Percentiles rank a stretch among this genome's conserved stretches.
Evolutionary conservation across 441 rosid species (phyloP).

Genomic region (Adansonia madagascariensis): DNA sequence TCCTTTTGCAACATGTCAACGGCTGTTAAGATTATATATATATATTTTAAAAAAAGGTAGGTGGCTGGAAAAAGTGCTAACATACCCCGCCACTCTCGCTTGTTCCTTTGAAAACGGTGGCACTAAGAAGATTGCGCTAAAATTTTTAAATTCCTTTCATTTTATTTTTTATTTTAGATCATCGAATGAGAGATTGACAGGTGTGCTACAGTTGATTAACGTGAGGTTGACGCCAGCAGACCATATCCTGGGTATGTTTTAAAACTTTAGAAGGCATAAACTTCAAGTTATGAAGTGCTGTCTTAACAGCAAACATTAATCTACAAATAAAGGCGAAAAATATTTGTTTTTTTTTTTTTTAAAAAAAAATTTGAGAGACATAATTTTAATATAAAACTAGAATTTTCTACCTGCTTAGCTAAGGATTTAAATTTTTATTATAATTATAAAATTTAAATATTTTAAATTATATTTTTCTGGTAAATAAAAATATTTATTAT

Average conservation of each 20-base stretch:
- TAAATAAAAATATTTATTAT: too few species aligned
- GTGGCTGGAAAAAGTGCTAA: constrained; percentile 38
- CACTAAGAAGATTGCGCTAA: constrained; percentile 14
- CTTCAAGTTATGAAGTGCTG: background rate
- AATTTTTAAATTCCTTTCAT: background rate
- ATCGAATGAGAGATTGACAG: constrained; percentile 3
- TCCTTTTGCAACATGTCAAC: constrained; percentile 30
- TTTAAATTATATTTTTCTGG: too few species aligned
- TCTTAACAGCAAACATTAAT: background rate
- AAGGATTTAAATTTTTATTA: too few species aligned
- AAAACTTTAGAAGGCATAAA: background rate
- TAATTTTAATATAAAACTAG: too few species aligned
- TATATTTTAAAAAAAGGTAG: too few species aligned
- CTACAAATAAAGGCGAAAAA: background rate
- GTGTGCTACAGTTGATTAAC: background rate
- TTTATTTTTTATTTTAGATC: background rate
- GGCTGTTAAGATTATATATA: constrained; percentile 22
- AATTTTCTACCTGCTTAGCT: too few species aligned
- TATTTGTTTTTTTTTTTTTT: background rate
- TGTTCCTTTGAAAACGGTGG: constrained; percentile 34
- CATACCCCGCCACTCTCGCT: constrained; percentile 58
- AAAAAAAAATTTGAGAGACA: too few species aligned
- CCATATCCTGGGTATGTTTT: constrained; percentile 16
- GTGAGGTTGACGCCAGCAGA: constrained; percentile 46
- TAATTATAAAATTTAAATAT: too few species aligned